A percentile compares a stretch with the other conserved stretches of the same genome.
These are phyloP conservation scores for Talaromyces sp. DNA, from an alignment of 2,329 filamentous ascomycete genomes.

Conservation along the genomic window DNA sequence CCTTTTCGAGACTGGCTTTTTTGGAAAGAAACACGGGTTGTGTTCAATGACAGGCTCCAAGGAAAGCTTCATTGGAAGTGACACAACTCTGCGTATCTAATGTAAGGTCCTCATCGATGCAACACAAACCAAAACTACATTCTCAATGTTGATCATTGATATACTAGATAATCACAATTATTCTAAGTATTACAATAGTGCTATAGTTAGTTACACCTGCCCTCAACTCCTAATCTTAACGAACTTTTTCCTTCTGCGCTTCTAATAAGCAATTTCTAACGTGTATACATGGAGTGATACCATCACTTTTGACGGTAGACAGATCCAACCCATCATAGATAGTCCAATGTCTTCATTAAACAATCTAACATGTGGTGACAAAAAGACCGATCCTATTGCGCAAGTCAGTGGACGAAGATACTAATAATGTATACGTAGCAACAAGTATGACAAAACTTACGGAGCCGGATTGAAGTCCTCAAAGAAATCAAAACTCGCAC, in stretches of 20 bases:
- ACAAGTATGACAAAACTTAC: conserved; percentile 26
- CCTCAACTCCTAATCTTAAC: not conserved
- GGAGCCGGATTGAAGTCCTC: conserved; percentile 57
- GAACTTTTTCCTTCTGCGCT: not conserved
- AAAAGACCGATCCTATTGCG: conserved; percentile 35
- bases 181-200: not conserved
- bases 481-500: conserved; percentile 56
- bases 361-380: conserved; percentile 37
- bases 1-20: too few relatives aligned
- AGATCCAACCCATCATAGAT: not conserved
- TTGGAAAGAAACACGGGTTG: too few relatives aligned
- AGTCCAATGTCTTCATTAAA: too few relatives aligned
- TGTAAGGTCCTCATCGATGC: not conserved
- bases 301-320: not conserved
- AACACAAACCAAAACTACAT: not conserved
- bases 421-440: not conserved
- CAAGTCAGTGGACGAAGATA: conserved; percentile 17
- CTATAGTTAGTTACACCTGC: not conserved
- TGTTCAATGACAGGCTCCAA: too few relatives aligned
- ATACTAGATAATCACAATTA: not conserved
- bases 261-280: not conserved
- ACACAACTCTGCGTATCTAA: not conserved
- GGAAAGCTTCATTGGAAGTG: too few relatives aligned
- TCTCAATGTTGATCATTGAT: not conserved
- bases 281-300: too few relatives aligned